Evolutionary conservation across 176 grass and related monocot species (phyloP).

Genomic region (Eragrostis curvula): DNA sequence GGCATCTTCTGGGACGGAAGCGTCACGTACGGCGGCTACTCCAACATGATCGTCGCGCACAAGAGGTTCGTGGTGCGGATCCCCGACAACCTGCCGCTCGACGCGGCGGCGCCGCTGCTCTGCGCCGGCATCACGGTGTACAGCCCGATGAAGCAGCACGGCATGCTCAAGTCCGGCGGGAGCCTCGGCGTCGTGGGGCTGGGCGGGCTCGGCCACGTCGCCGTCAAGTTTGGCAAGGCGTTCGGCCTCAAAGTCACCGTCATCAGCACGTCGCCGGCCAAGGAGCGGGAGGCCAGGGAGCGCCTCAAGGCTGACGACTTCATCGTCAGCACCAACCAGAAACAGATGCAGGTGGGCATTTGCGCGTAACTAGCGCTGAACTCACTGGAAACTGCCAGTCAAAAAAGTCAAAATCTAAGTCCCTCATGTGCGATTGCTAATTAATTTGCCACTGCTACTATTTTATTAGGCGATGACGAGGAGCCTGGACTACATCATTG

Average conservation of each 20-base stretch:
- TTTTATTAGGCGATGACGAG: slow-evolving; percentile 32
- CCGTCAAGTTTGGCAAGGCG: slow-evolving; percentile 78
- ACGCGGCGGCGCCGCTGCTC: slow-evolving; percentile 69
- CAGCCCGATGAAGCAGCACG: slow-evolving; percentile 73
- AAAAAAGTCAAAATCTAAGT: neutral
- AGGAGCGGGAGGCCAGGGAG: slow-evolving; percentile 74
- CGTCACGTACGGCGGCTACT: slow-evolving; percentile 92
- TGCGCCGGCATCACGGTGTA: slow-evolving; percentile 85
- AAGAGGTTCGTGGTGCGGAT: slow-evolving; percentile 66
- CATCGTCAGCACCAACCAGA: slow-evolving; percentile 56
- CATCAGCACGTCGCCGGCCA: slow-evolving; percentile 72
- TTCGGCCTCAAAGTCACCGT: slow-evolving; percentile 73
- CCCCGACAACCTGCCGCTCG: slow-evolving; percentile 60
- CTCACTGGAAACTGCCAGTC: neutral
- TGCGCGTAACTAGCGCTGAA: neutral
- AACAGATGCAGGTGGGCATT: slow-evolving; percentile 70
- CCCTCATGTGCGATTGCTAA: neutral
- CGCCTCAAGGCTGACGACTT: slow-evolving; percentile 59
- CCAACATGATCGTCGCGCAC: slow-evolving; percentile 66
- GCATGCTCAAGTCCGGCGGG: slow-evolving; percentile 76
- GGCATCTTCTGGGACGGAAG: slow-evolving; percentile 86
- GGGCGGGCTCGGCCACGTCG: slow-evolving; percentile 74
- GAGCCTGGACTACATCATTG: slow-evolving; percentile 79
- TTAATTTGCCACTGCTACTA: neutral
- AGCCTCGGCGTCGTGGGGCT: slow-evolving; percentile 75